Conservation (phyloP, 140 eudicot species). For the Oenanthe javanica region DNA sequence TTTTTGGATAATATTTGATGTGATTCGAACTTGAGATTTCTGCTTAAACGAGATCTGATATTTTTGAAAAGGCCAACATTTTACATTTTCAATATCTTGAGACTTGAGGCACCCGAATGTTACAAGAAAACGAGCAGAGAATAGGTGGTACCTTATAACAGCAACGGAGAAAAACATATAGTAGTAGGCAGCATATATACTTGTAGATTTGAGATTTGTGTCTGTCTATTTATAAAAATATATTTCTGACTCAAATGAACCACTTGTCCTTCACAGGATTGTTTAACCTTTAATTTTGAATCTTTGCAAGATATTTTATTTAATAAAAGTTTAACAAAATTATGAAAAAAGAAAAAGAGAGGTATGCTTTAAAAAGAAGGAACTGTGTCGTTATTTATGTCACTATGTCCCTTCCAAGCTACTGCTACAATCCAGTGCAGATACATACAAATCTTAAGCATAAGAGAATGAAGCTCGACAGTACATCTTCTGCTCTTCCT, state of each 20-base stretch:
- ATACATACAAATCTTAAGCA: background rate
- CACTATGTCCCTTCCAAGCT: background rate
- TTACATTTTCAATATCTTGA: too few species aligned
- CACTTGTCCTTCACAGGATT: background rate
- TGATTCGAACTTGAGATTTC: too few species aligned
- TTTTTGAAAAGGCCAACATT: too few species aligned
- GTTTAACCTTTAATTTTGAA: background rate
- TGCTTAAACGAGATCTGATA: too few species aligned
- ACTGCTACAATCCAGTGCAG: slow-evolving; percentile 1
- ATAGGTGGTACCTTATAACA: background rate
- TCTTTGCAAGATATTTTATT: background rate
- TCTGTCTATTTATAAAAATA: background rate
- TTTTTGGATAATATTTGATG: too few species aligned
- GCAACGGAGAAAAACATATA: too few species aligned
- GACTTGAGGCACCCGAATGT: too few species aligned
- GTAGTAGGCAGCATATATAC: background rate
- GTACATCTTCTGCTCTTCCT: background rate
- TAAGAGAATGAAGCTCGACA: background rate
- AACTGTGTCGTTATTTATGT: background rate
- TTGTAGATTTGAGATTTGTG: background rate
- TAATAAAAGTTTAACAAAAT: background rate
- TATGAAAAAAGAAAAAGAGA: background rate
- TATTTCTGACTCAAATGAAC: background rate
- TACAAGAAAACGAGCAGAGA: background rate
- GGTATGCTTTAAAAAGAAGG: background rate